Percentiles rank a stretch among this genome's conserved stretches.
phyloP scores from a whole-genome alignment of 2,329 filamentous ascomycete genomes.

The Fusarium burgessii region DNA sequence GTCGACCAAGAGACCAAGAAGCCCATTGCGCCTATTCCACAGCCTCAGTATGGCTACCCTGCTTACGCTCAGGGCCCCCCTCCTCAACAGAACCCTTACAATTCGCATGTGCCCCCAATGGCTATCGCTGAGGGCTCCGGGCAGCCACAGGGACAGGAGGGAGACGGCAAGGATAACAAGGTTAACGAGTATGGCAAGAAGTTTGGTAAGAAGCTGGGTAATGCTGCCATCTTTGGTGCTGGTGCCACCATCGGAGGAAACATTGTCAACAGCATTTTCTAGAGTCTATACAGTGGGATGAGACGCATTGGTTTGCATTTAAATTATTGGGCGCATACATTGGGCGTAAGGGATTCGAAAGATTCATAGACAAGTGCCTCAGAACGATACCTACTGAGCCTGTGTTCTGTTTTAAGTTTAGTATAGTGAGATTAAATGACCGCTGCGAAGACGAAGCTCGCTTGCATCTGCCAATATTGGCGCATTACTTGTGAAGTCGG shows the following conservation, averaged over 20 bases:
- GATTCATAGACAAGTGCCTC: constrained; percentile 13
- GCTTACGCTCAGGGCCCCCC: constrained; percentile 57
- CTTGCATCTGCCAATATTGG: too few relatives aligned
- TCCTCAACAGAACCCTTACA: constrained; percentile 71
- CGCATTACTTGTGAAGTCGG: too few relatives aligned
- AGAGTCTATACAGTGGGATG: constrained; percentile 44
- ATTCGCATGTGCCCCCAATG: constrained; percentile 78
- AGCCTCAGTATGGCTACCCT: constrained; percentile 57
- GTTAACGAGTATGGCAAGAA: constrained; percentile 86
- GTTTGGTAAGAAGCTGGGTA: constrained; percentile 91
- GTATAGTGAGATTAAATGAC: not conserved
- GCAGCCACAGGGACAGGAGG: constrained; percentile 57
- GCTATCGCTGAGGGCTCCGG: constrained; percentile 73
- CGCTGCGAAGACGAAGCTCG: not conserved
- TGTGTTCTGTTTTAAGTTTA: not conserved
- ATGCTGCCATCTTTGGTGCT: constrained; percentile 88
- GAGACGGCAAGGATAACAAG: constrained; percentile 73
- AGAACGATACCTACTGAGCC: not conserved
- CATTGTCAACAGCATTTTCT: constrained; percentile 92
- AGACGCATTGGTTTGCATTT: constrained; percentile 3
- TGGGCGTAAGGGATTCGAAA: constrained; percentile 33
- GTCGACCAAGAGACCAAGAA: constrained; percentile 71
- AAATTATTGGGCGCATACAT: constrained; percentile 5
- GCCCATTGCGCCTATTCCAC: constrained; percentile 48
- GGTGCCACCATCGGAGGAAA: constrained; percentile 92